These are phyloP conservation scores for Begonia fuchsioides DNA, from an alignment of 306 rosid species.

Conservation along the genomic window DNA sequence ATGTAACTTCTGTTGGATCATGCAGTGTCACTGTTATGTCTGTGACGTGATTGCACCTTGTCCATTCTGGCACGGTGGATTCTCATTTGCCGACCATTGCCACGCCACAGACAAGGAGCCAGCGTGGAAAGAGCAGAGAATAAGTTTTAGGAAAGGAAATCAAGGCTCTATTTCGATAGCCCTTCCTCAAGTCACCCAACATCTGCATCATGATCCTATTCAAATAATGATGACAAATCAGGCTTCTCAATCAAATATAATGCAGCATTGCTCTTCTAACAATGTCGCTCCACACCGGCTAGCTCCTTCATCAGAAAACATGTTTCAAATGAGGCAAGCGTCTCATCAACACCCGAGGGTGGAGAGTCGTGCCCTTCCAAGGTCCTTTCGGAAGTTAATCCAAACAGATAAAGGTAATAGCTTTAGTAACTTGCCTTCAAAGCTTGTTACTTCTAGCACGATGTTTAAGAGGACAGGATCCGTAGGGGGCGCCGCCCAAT, in stretches of 20 bases:
- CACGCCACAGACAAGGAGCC: slow-evolving; percentile 58
- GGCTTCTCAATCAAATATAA: too few relatives aligned
- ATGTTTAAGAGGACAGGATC: background rate
- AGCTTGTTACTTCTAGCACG: slow-evolving; percentile 9
- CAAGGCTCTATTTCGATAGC: slow-evolving; percentile 16
- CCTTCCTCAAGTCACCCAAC: slow-evolving; percentile 15
- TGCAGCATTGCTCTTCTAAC: too few relatives aligned
- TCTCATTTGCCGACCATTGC: slow-evolving; percentile 36
- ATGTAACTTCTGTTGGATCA: slow-evolving; percentile 3
- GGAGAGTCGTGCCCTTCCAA: slow-evolving; percentile 13
- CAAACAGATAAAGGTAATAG: slow-evolving; percentile 20
- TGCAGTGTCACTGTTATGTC: slow-evolving; percentile 88
- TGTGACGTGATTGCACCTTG: slow-evolving; percentile 75
- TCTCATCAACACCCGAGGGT: slow-evolving; percentile 23
- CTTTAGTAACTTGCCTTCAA: slow-evolving; percentile 15
- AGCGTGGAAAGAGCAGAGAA: slow-evolving; percentile 42
- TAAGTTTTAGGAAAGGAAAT: slow-evolving; percentile 18
- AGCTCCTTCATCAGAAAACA: slow-evolving; percentile 10
- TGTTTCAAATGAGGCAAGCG: slow-evolving; percentile 13
- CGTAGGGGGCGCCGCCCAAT: too few relatives aligned
- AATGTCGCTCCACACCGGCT: slow-evolving; percentile 6
- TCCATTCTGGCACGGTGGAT: slow-evolving; percentile 35
- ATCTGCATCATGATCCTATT: slow-evolving; percentile 9
- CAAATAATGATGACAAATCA: too few relatives aligned
- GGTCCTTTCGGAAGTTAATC: too few relatives aligned